phyloP scores from a whole-genome alignment of 352 stramenopile genomes.

The Phytophthora foliorum region DNA sequence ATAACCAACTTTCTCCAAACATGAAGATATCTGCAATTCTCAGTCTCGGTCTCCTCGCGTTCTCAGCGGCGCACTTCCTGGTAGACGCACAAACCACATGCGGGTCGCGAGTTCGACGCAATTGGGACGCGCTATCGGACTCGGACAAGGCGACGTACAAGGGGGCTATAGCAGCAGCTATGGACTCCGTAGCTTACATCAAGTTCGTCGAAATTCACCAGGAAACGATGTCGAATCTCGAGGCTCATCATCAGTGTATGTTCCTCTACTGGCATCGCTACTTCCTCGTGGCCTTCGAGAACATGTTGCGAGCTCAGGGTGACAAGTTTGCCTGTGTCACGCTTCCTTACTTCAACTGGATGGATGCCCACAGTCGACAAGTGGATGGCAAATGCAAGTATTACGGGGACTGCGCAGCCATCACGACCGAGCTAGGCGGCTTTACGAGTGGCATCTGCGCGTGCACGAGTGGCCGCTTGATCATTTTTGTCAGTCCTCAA shows the following conservation, averaged over 20 bases:
- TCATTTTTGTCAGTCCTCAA: conserved; percentile 53
- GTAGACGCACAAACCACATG: conserved; percentile 22
- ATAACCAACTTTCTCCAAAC: conserved; percentile 3
- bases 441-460: conserved; percentile 38
- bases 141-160: conserved; percentile 52
- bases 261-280: conserved; percentile 81
- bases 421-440: conserved; percentile 42
- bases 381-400: conserved; percentile 40
- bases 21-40: conserved; percentile 26
- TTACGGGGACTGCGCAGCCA: conserved; percentile 49
- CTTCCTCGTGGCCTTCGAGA: conserved; percentile 72
- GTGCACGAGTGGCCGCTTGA: conserved; percentile 39
- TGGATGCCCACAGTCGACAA: conserved; percentile 48
- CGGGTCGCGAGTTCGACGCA: conserved; percentile 41
- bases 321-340: conserved; percentile 61
- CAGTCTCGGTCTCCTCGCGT: conserved; percentile 21
- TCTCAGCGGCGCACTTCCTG: neutral
- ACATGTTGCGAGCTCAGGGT: conserved; percentile 67
- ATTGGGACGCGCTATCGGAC: conserved; percentile 42
- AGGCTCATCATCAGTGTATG: conserved; percentile 63
- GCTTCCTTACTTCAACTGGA: conserved; percentile 77
- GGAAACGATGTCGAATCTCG: conserved; percentile 43
- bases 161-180: conserved; percentile 40
- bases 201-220: conserved; percentile 65
- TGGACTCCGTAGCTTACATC: conserved; percentile 54